These are phyloP conservation scores for Aspergillus sp. DNA, from an alignment of 2,329 filamentous ascomycete species.

Conservation along the genomic window DNA sequence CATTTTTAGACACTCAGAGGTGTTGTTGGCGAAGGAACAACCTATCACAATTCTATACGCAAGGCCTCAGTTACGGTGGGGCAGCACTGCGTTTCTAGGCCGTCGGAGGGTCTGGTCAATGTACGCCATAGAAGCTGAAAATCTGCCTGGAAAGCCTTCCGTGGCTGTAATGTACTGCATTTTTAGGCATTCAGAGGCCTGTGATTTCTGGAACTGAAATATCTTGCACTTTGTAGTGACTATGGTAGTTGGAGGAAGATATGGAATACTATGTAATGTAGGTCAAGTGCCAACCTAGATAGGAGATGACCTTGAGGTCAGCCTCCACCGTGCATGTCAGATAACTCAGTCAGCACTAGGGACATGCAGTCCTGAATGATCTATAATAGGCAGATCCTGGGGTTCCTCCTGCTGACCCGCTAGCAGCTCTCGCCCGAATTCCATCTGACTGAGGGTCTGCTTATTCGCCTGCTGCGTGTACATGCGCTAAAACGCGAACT, in stretches of 20 bases:
- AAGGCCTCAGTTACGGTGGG: no score
- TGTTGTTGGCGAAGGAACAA: no score
- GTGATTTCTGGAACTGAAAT: background rate
- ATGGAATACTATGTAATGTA: background rate
- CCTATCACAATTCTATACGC: no score
- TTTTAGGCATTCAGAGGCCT: background rate
- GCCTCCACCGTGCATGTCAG: no score
- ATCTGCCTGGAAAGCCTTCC: no score
- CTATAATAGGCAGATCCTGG: background rate
- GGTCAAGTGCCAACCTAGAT: background rate
- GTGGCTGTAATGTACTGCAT: background rate
- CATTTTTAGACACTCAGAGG: no score
- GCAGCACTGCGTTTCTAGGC: no score
- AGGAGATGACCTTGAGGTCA: background rate
- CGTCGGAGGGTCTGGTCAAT: no score
- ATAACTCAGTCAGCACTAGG: background rate
- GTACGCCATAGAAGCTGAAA: no score
- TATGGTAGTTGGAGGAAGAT: background rate
- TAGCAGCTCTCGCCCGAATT: background rate
- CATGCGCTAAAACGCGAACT: conserved; percentile 31
- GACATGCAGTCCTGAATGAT: background rate
- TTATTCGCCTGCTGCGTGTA: conserved; percentile 35
- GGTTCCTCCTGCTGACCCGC: background rate
- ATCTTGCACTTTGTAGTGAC: background rate
- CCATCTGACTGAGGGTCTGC: conserved; percentile 2